These are phyloP conservation scores for Stephania cephalantha DNA, from an alignment of 164 flowering plant genomes.

Conservation along the genomic window DNA sequence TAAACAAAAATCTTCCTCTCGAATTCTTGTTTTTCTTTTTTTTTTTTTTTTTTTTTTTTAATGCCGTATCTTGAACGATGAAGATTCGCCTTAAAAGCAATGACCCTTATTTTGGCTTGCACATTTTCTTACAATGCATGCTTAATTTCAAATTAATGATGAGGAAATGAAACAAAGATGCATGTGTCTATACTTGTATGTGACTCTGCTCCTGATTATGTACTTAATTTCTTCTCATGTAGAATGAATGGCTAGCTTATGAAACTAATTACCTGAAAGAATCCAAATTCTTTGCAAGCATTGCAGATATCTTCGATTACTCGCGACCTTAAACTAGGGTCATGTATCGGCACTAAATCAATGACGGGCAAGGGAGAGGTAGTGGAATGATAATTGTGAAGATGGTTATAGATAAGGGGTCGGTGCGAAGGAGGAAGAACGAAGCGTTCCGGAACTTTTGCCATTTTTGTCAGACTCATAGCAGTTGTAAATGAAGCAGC, in stretches of 20 bases:
- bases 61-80: no score
- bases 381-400: not conserved
- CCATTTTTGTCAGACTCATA: slow-evolving; percentile 24
- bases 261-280: slow-evolving; percentile 32
- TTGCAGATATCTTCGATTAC: slow-evolving; percentile 18
- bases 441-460: slow-evolving; percentile 28
- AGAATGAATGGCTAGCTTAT: no score
- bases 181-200: no score
- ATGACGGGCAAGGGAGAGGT: slow-evolving; percentile 11
- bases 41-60: not conserved
- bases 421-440: slow-evolving; percentile 35
- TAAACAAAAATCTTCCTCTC: no score
- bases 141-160: no score
- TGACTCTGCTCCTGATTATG: no score
- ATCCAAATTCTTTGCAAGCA: slow-evolving; percentile 38
- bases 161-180: no score
- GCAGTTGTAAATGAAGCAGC: slow-evolving; percentile 30
- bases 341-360: slow-evolving; percentile 19
- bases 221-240: no score
- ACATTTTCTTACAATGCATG: no score
- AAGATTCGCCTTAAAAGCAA: no score
- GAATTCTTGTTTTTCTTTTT: not conserved
- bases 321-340: slow-evolving; percentile 19
- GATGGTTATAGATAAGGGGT: slow-evolving; percentile 9
- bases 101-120: no score